Conservation (phyloP, 225 moss, liverwort and hornwort species). For the Asterella californica region DNA sequence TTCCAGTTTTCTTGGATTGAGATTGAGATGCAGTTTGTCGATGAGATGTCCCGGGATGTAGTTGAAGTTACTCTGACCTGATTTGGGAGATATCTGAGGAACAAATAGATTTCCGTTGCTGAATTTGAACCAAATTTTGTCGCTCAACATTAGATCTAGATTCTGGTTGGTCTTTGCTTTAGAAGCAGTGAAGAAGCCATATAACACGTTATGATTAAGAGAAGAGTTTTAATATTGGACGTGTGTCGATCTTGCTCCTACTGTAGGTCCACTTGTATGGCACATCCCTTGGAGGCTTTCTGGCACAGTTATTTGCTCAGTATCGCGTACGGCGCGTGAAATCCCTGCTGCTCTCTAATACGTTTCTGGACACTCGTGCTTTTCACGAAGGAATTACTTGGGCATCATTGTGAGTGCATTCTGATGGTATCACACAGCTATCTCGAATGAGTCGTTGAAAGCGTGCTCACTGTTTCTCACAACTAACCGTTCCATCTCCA, state of each 20-base stretch:
- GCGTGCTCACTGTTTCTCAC: neutral
- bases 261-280: constrained; percentile 89
- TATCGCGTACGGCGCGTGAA: constrained; percentile 84
- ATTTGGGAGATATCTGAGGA: neutral
- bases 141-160: neutral
- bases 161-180: too few relatives aligned
- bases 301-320: constrained; percentile 90
- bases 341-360: constrained; percentile 91
- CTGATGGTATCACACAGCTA: neutral
- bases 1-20: neutral
- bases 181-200: too few relatives aligned
- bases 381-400: constrained; percentile 79
- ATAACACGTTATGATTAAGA: neutral
- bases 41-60: neutral
- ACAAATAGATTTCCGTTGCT: neutral
- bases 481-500: neutral
- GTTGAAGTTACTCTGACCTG: neutral
- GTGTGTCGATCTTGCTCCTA: neutral
- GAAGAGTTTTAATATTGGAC: neutral
- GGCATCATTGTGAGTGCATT: constrained; percentile 65
- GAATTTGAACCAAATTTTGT: neutral
- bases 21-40: too few relatives aligned
- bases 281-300: constrained; percentile 88
- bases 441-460: neutral
- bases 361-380: constrained; percentile 75